Percentiles rank a stretch among this genome's conserved stretches.
Evolutionary conservation across 2,329 filamentous ascomycete species (phyloP).

Genomic region (Lasiodiplodia sp.): DNA sequence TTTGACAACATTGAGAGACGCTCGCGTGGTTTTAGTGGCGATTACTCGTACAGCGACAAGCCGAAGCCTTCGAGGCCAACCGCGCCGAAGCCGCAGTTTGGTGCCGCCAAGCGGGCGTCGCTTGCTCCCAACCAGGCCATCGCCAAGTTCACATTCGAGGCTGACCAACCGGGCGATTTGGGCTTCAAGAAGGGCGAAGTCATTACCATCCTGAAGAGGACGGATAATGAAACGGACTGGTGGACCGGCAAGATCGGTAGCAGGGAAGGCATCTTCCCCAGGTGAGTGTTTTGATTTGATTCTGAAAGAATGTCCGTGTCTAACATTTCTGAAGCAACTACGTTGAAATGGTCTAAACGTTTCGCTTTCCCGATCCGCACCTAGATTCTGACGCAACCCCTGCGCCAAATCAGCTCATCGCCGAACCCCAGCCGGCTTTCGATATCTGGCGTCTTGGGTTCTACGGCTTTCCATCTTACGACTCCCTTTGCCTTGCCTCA

Average conservation of each 20-base stretch:
- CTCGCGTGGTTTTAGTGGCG: slow-evolving; percentile 50
- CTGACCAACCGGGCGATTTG: slow-evolving; percentile 89
- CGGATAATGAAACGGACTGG: slow-evolving; percentile 94
- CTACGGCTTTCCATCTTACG: slow-evolving; percentile 7
- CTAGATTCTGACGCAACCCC: slow-evolving; percentile 4
- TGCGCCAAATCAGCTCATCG: not conserved
- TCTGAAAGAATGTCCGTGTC: slow-evolving; percentile 14
- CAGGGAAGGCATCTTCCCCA: slow-evolving; percentile 91
- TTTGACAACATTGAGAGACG: slow-evolving; percentile 55
- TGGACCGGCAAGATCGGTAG: slow-evolving; percentile 93
- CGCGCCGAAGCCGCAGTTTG: slow-evolving; percentile 88
- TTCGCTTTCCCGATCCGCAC: slow-evolving; percentile 5
- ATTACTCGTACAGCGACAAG: slow-evolving; percentile 64
- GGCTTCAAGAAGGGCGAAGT: slow-evolving; percentile 97
- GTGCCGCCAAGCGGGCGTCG: slow-evolving; percentile 54
- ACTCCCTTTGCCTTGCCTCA: slow-evolving; percentile 4
- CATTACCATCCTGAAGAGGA: slow-evolving; percentile 93
- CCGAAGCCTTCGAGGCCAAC: slow-evolving; percentile 74
- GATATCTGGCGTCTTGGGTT: not conserved
- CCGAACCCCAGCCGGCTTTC: not conserved
- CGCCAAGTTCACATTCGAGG: slow-evolving; percentile 92
- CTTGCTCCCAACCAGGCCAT: slow-evolving; percentile 77
- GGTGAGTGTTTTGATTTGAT: slow-evolving; percentile 54
- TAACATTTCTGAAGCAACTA: slow-evolving; percentile 45
- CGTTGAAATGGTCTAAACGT: slow-evolving; percentile 45